phyloP scores from a whole-genome alignment of 768 basidiomycete species.

The Leccinum rimulosum region DNA sequence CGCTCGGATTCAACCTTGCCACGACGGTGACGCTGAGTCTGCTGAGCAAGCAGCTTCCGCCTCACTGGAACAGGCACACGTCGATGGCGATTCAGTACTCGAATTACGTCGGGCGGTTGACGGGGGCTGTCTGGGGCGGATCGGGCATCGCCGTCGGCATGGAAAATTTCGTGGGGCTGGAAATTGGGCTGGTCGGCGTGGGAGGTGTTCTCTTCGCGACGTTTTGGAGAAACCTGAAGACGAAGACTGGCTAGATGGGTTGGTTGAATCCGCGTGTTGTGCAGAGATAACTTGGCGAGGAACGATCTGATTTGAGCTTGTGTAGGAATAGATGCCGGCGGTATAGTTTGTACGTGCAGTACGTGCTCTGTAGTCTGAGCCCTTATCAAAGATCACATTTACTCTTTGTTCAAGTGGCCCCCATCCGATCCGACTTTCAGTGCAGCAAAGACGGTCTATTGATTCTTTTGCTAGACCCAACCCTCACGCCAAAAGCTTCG shows the following conservation, averaged over 20 bases:
- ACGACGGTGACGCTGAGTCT: not conserved
- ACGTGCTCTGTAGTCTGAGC: not conserved
- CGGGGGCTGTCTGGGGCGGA: not conserved
- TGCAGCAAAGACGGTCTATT: not conserved
- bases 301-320: not conserved
- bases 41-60: not conserved
- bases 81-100: constrained; percentile 18
- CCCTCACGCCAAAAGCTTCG: too few relatives aligned
- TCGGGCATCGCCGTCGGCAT: not conserved
- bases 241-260: not conserved
- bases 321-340: not conserved
- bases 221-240: not conserved
- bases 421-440: not conserved
- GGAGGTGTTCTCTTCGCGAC: not conserved
- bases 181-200: not conserved
- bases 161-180: not conserved
- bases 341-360: not conserved
- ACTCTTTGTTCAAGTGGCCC: not conserved
- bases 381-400: not conserved
- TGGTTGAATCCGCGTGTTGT: not conserved
- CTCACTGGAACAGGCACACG: not conserved
- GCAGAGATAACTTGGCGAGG: not conserved
- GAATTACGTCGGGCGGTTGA: not conserved
- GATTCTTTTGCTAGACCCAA: too few relatives aligned
- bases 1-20: not conserved